Base-by-base conservation (phyloP, 2,329 filamentous ascomycete species). In the Raffaelea ambrosiae region DNA sequence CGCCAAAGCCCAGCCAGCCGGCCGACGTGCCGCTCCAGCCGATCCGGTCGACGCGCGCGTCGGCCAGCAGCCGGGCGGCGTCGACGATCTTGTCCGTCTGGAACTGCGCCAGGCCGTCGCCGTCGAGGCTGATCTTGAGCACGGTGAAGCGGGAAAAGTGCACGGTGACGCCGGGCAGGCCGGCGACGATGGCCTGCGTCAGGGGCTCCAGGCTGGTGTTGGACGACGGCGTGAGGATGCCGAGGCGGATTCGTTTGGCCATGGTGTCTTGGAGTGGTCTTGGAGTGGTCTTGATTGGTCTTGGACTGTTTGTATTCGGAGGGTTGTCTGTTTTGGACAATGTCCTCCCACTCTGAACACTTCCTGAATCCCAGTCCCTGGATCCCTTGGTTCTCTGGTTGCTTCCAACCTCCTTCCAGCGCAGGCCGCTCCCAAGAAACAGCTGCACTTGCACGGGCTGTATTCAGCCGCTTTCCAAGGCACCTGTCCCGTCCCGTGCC, bases 161-260 rank as follows among this genome's bases (percentile, higher is more conserved):
- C 9, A 64, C 66, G 3, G 62, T 65, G 19, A 70, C 57, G 29
- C n/a, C 19, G 1, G 39, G 20, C 16, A 67, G 57, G 16, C 54
- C 53, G 16, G 58, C 52, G 42, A 70, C 48, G 42, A 71, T 63
- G 31, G 60, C 58, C 21, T 58, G 58, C 7, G 67, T 68, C 14
- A 71, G 59, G 10, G 67, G 66, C 54, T 71, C 69, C 18, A 71
- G 60, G 3, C 62, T 61, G 11, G 67, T 71, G 54, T 71, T 70
- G 46, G 68, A 69, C 36, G 63, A 67, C 16, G 68, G 68, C 22
- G 68, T 63, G 23, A 71, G 63, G 42, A 72, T 61, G 43, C 66
- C 69, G 26, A 71, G 56, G 5, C 43, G 41, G 23, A 53, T 35
- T 3, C 38, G 44, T 3, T 22, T 22, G n/a, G 36, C 5, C 14